Evolutionary conservation across 2,329 filamentous ascomycete species (phyloP), one percentile per base, ranked within the genome.

Genomic region (Fusarium anguioides): DNA sequence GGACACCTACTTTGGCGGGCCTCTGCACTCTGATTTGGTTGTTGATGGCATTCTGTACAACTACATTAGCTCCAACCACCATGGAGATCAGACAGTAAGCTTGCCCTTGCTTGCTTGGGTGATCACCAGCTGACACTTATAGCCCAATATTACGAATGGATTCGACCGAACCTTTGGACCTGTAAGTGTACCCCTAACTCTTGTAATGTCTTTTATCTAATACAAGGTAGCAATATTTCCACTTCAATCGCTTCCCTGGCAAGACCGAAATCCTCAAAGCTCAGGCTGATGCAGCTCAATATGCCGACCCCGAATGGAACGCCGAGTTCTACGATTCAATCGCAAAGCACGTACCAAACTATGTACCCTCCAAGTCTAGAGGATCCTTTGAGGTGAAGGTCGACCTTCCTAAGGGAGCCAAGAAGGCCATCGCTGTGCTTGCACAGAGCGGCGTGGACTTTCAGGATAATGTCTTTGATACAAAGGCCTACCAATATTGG

Each of bases 41-140:
- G 88, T 90, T 0, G 88, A 90, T 66, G 87, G 87, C 0, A 89
- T 90, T 44, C 81, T 90, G 0, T 89, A 90, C 73, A 89, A 90
- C 70, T 90, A 90, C 69, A 83, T 76, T 75, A 82, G 85, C 8
- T 87, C 84, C 0, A 89, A 89, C 60, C 87, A 90, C 65, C 87
- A 90, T 52, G 87, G 88, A 8, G 85, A 86, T 59, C 84, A 85
- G 39, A 87, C 85, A 15, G 72, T 74, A 27, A 35, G 70, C 46
- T 5, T 9, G 11, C 4, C 9, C 3, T 1, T 4, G 7, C 26
- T 1, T 4, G 21, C 1, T 12, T 5, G 2, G 2, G 20, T 36
- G 31, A 39, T 7, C 12, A 18, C 9, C 5, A 39, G 18, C 62
- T 72, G 37, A 73, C 17, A 15, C 10, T 3, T 6, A 6, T 11